Evolutionary conservation across 305 asterid genomes (phyloP).

Genomic region (Fraxinus paxiana): DNA sequence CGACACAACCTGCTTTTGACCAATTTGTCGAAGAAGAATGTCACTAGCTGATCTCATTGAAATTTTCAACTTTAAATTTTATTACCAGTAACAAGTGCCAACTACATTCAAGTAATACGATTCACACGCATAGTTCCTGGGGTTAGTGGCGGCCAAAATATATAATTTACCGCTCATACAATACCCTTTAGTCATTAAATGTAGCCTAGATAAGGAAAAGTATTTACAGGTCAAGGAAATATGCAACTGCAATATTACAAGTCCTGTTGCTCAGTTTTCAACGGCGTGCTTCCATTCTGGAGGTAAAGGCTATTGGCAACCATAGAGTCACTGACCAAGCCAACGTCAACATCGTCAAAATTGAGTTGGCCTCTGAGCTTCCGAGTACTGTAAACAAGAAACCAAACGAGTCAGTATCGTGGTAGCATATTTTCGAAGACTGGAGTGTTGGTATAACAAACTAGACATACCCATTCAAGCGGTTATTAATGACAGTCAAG

Average conservation of each 20-base stretch:
- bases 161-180: slow-evolving; percentile 33
- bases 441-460: neutral
- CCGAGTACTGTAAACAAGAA: slow-evolving; percentile 47
- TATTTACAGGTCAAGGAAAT: slow-evolving; percentile 42
- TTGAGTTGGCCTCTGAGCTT: slow-evolving; percentile 70
- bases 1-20: neutral
- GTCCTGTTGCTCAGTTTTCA: slow-evolving; percentile 76
- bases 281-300: slow-evolving; percentile 47
- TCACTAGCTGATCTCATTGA: neutral
- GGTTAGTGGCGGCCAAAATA: slow-evolving; percentile 40
- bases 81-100: neutral
- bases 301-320: slow-evolving; percentile 53
- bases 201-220: neutral
- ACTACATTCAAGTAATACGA: neutral
- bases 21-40: neutral
- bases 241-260: slow-evolving; percentile 24
- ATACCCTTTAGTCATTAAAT: slow-evolving; percentile 28
- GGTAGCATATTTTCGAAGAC: neutral
- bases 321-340: slow-evolving; percentile 82
- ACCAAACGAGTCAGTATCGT: neutral
- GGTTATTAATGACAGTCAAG: slow-evolving; percentile 77
- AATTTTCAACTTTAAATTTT: neutral
- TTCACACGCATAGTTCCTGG: neutral
- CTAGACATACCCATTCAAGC: slow-evolving; percentile 65
- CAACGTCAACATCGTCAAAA: slow-evolving; percentile 76